Evolutionary conservation across 495 filamentous ascomycete genomes (phyloP).

Genomic region (Amorphotheca resinae): DNA sequence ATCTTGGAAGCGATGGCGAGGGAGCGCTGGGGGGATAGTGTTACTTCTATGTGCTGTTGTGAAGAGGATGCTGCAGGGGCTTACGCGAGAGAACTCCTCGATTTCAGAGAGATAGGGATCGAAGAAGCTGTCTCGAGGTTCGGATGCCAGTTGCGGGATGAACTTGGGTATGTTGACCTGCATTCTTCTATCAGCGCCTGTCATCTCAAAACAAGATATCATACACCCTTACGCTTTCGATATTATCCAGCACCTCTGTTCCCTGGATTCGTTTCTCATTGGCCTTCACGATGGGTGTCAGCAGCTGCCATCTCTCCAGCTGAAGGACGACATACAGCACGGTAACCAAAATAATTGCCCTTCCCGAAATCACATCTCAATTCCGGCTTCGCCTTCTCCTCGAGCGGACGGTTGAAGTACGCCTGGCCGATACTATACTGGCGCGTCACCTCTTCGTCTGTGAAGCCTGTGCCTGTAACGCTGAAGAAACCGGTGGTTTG

Average conservation of each 20-base stretch:
- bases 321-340: no score
- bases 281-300: no score
- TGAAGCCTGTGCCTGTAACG: conserved; percentile 34
- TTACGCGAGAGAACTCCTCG: no score
- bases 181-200: neutral
- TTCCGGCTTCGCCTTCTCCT: conserved; percentile 29
- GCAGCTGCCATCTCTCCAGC: no score
- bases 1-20: no score
- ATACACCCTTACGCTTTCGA: conserved; percentile 38
- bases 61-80: conserved; percentile 33
- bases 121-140: no score
- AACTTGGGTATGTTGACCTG: conserved; percentile 38
- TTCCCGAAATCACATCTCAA: conserved; percentile 34
- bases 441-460: conserved; percentile 41
- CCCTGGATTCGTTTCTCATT: conserved; percentile 31
- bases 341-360: conserved; percentile 35
- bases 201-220: no score
- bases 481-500: conserved; percentile 30
- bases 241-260: conserved; percentile 32
- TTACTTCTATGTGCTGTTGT: no score
- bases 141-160: conserved; percentile 28
- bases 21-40: no score
- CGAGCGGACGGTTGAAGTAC: conserved; percentile 39
- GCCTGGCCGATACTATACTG: conserved; percentile 46
- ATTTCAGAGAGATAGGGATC: conserved; percentile 21